phyloP scores from a whole-genome alignment of 2,329 filamentous ascomycete genomes.

The Cladosporium sp. region DNA sequence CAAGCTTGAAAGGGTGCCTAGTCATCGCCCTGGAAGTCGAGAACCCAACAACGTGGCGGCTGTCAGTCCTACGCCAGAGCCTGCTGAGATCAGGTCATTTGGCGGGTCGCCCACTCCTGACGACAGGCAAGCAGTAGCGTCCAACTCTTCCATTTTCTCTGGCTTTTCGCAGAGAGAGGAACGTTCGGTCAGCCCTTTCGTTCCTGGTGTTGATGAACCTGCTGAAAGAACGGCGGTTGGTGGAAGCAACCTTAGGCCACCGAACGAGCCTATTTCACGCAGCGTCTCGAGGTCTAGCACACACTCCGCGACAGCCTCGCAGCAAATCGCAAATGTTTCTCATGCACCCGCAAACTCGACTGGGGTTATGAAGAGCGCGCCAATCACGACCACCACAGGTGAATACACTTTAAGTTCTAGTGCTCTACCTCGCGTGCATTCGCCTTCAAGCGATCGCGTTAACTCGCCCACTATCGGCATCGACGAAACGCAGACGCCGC shows the following conservation, averaged over 20 bases:
- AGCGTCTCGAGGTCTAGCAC: conserved; percentile 12
- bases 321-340: background rate
- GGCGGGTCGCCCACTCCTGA: background rate
- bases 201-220: background rate
- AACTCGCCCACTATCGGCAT: background rate
- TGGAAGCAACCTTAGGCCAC: conserved; percentile 8
- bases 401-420: background rate
- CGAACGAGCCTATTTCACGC: background rate
- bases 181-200: conserved; percentile 15
- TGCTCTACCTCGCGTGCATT: conserved; percentile 8
- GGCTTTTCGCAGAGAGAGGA: conserved; percentile 3
- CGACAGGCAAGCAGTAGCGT: background rate
- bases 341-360: background rate
- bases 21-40: conserved; percentile 13
- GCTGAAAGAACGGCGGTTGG: background rate
- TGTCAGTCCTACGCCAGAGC: background rate
- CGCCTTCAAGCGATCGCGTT: background rate
- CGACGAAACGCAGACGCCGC: conserved; percentile 56
- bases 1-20: conserved; percentile 33
- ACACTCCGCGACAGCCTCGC: background rate
- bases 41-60: background rate
- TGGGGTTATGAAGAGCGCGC: background rate
- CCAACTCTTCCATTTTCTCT: conserved; percentile 8
- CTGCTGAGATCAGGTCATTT: conserved; percentile 8
- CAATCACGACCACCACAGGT: background rate